Conservation (phyloP, 768 basidiomycete species). For the Hemileccinum impolitum region DNA sequence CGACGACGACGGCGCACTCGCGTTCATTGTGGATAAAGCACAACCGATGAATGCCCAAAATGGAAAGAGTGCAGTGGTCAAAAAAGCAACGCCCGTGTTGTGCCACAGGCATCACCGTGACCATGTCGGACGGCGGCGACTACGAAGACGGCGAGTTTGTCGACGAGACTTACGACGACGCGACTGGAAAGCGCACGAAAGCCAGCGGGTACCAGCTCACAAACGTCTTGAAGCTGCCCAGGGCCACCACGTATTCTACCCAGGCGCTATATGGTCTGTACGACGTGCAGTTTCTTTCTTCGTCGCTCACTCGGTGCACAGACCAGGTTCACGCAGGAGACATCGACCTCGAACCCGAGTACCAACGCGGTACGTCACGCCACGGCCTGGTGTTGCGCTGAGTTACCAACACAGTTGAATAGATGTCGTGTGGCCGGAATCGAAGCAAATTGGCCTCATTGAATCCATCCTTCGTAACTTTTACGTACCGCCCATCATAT, state of each 20-base stretch:
- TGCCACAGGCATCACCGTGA: constrained; percentile 4
- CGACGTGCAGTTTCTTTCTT: not conserved
- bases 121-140: constrained; percentile 18
- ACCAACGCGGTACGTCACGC: constrained; percentile 60
- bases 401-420: not conserved
- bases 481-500: constrained; percentile 78
- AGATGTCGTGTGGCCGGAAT: constrained; percentile 80
- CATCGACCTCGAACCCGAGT: constrained; percentile 72
- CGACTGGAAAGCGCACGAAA: constrained; percentile 6
- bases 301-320: constrained; percentile 21
- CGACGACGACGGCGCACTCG: constrained; percentile 14
- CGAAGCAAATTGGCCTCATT: constrained; percentile 70
- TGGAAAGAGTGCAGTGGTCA: not conserved
- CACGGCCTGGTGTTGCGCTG: not conserved
- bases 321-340: constrained; percentile 64
- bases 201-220: constrained; percentile 26
- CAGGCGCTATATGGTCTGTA: constrained; percentile 53
- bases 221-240: constrained; percentile 51
- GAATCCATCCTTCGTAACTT: constrained; percentile 79
- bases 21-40: constrained; percentile 6
- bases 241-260: constrained; percentile 62
- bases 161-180: constrained; percentile 20
- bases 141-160: constrained; percentile 13
- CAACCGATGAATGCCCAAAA: constrained; percentile 2
- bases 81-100: no score